Conservation (phyloP, 2,329 filamentous ascomycete genomes). For the Saccharata proteae region DNA sequence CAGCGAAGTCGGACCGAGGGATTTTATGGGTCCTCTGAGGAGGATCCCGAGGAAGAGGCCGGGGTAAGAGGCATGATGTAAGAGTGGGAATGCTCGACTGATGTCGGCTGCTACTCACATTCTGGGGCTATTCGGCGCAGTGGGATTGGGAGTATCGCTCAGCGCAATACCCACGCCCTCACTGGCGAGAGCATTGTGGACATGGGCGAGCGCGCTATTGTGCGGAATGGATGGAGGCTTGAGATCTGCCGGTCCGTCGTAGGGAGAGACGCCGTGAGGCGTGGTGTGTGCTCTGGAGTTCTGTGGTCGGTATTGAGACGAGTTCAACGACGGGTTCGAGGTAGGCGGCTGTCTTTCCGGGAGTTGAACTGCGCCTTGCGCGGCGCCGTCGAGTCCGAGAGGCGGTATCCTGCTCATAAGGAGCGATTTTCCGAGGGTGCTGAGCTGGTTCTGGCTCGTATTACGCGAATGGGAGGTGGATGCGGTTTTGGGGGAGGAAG, state of each 20-base stretch:
- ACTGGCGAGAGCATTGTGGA: constrained; percentile 11
- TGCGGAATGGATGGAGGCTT: constrained; percentile 20
- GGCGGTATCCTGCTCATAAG: constrained; percentile 27
- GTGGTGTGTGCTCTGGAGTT: constrained; percentile 3
- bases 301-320: constrained; percentile 7
- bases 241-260: constrained; percentile 14
- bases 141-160: constrained; percentile 52
- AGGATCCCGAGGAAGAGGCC: constrained; percentile 5
- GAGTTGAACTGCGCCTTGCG: constrained; percentile 13
- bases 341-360: constrained; percentile 12
- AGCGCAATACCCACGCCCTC: constrained; percentile 41
- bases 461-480: too few species aligned
- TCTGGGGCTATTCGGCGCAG: constrained; percentile 49
- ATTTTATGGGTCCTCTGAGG: constrained; percentile 8
- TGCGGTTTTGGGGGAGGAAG: too few species aligned
- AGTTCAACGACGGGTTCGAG: constrained; percentile 13
- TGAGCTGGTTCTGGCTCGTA: constrained; percentile 38
- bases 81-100: constrained; percentile 6
- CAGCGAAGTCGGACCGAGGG: constrained; percentile 8
- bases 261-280: neutral
- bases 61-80: constrained; percentile 7
- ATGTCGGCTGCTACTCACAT: constrained; percentile 35
- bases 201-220: neutral
- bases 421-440: constrained; percentile 37
- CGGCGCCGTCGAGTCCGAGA: constrained; percentile 13